These are phyloP conservation scores for Euphrasia arctica DNA, from an alignment of 305 asterid genomes.

Conservation along the genomic window DNA sequence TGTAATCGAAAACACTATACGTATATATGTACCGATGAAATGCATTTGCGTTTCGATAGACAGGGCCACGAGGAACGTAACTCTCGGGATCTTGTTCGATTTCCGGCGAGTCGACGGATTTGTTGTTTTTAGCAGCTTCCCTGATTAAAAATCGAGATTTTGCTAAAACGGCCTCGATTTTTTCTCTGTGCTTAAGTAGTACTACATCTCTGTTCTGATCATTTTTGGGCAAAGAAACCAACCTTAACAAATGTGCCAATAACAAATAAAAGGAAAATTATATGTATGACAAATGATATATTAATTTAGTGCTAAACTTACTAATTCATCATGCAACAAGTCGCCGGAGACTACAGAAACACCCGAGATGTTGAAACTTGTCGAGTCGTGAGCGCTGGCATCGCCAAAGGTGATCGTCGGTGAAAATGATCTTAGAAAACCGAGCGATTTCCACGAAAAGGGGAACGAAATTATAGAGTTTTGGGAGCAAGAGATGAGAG, in stretches of 20 bases:
- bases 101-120: conserved; percentile 30
- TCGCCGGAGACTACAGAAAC: conserved; percentile 18
- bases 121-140: conserved; percentile 50
- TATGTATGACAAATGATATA: neutral
- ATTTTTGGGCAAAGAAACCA: neutral
- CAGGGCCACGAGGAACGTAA: conserved; percentile 57
- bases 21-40: conserved; percentile 55
- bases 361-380: conserved; percentile 21
- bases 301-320: conserved; percentile 17
- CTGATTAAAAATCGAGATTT: conserved; percentile 53
- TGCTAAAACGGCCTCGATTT: conserved; percentile 46
- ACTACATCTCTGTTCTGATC: conserved; percentile 31
- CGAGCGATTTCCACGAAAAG: conserved; percentile 38
- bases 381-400: neutral
- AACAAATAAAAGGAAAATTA: neutral
- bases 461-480: conserved; percentile 24
- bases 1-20: too few species aligned
- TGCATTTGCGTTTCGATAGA: conserved; percentile 61
- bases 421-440: conserved; percentile 33
- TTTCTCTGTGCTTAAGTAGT: conserved; percentile 34
- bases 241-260: neutral
- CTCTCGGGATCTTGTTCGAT: conserved; percentile 38
- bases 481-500: conserved; percentile 33
- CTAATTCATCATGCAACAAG: conserved; percentile 26
- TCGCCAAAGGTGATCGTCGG: neutral